Evolutionary conservation across 805 yeast genomes (phyloP).

Genomic region (Spencermartinsiella europaea): DNA sequence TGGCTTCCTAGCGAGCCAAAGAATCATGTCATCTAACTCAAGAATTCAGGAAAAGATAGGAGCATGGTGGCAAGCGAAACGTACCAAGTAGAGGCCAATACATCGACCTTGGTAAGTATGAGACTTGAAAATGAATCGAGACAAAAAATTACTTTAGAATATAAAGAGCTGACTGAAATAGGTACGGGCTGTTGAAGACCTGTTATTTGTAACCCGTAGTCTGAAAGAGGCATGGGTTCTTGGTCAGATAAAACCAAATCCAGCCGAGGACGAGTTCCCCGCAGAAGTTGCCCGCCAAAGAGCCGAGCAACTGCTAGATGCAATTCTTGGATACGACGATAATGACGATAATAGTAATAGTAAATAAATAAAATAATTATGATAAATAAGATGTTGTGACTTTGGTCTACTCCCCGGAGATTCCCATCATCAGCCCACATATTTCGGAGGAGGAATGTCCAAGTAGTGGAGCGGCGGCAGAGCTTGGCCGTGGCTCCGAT

Average conservation of each 20-base stretch:
- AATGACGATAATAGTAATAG: neutral
- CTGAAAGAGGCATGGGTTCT: conserved; percentile 41
- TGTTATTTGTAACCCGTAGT: conserved; percentile 35
- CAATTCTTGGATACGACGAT: conserved; percentile 3
- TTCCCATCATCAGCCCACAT: neutral
- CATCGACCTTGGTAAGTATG: conserved; percentile 28
- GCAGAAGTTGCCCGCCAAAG: neutral
- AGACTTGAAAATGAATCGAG: neutral
- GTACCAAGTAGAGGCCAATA: conserved; percentile 35
- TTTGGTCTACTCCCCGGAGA: too few relatives aligned
- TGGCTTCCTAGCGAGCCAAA: neutral
- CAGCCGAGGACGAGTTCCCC: conserved; percentile 6
- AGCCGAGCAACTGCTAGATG: conserved; percentile 7
- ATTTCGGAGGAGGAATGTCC: neutral
- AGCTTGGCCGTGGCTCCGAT: too few relatives aligned
- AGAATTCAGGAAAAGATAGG: conserved; percentile 28
- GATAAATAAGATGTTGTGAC: too few relatives aligned
- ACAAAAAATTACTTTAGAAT: neutral
- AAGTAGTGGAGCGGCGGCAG: too few relatives aligned
- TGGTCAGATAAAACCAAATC: conserved; percentile 32
- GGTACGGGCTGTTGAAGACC: conserved; percentile 35
- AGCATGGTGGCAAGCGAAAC: conserved; percentile 36
- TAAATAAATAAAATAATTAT: too few relatives aligned
- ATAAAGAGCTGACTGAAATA: conserved; percentile 31
- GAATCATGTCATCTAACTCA: neutral